Conservation (phyloP, 2,329 filamentous ascomycete species). For the Magnaporthiopsis rhizophila region DNA sequence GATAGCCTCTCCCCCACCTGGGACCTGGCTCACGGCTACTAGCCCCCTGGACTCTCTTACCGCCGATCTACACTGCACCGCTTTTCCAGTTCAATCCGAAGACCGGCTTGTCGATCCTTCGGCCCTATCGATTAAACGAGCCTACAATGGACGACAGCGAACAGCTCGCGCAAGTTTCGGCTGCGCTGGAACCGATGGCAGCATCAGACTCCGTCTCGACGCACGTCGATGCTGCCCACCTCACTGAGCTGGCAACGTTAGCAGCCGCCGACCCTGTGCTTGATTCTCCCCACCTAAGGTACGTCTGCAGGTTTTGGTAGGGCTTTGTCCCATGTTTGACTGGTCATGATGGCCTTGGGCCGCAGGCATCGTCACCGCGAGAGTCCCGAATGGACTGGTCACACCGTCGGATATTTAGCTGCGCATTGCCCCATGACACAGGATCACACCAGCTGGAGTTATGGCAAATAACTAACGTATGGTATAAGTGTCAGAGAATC, state of each 20-base stretch:
- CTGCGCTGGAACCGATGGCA: conserved; percentile 38
- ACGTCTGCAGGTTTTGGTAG: conserved; percentile 16
- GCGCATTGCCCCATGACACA: neutral
- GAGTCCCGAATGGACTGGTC: neutral
- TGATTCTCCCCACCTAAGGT: conserved; percentile 24
- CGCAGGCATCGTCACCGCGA: neutral
- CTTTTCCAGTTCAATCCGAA: neutral
- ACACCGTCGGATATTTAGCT: neutral
- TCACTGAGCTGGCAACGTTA: conserved; percentile 38
- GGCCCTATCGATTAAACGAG: neutral
- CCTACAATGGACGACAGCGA: conserved; percentile 38
- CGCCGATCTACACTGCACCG: neutral
- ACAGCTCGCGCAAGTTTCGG: conserved; percentile 28
- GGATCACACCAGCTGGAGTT: neutral
- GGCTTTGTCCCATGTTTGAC: too few species aligned
- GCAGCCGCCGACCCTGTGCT: conserved; percentile 27
- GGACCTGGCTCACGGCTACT: neutral
- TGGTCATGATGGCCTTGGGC: too few species aligned
- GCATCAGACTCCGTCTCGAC: conserved; percentile 42
- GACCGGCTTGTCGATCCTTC: neutral
- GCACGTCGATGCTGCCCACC: conserved; percentile 34
- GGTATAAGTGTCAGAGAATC: neutral
- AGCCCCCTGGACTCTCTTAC: neutral
- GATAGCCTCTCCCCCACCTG: neutral
- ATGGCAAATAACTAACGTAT: neutral